These are phyloP conservation scores for Mayamaea pseudoterrestris DNA, from an alignment of 108 stramenopile species.

Conservation along the genomic window DNA sequence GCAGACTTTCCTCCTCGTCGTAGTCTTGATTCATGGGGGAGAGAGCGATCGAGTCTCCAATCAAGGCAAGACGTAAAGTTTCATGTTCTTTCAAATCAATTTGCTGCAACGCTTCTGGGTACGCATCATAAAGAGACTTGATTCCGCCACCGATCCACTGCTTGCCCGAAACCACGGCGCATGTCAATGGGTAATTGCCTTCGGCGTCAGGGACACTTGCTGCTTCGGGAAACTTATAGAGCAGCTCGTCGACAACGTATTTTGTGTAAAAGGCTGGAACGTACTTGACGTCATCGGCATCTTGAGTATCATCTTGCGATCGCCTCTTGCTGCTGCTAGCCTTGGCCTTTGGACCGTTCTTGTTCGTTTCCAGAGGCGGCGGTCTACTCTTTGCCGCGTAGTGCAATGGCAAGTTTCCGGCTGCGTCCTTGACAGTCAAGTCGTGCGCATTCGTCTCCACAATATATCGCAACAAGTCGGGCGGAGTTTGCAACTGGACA, in stretches of 20 bases:
- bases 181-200: conserved; percentile 49
- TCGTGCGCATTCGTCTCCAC: conserved; percentile 78
- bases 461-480: conserved; percentile 72
- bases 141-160: conserved; percentile 84
- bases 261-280: conserved; percentile 64
- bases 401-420: conserved; percentile 67
- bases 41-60: conserved; percentile 5
- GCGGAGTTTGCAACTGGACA: conserved; percentile 61
- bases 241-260: conserved; percentile 73
- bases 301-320: neutral
- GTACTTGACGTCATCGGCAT: neutral
- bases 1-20: conserved; percentile 15
- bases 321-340: too few species aligned
- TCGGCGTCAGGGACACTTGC: conserved; percentile 42
- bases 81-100: conserved; percentile 38
- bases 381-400: conserved; percentile 58
- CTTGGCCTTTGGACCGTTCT: too few species aligned
- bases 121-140: conserved; percentile 64
- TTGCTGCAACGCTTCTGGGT: conserved; percentile 53
- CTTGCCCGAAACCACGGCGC: conserved; percentile 65
- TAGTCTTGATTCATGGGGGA: neutral
- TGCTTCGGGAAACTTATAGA: conserved; percentile 76
- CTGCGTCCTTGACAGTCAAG: conserved; percentile 44
- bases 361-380: too few species aligned
- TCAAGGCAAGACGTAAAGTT: conserved; percentile 31